Evolutionary conservation across 2,329 filamentous ascomycete species (phyloP).

Genomic region (Pestalotiopsis sp.): DNA sequence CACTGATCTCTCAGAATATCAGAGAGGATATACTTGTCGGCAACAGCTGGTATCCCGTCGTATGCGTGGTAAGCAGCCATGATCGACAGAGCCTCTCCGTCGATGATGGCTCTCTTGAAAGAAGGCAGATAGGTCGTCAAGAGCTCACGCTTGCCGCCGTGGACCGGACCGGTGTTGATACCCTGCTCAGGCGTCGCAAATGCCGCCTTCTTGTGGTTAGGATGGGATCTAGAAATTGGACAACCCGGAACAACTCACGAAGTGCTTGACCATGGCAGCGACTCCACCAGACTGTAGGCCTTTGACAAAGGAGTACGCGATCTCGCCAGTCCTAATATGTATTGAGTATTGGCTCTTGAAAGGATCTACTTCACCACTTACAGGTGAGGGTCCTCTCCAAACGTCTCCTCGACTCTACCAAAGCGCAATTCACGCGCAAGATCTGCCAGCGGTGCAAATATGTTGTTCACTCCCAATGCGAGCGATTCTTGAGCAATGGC

Average conservation of each 20-base stretch:
- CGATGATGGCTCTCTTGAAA: constrained; percentile 73
- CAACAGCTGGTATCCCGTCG: constrained; percentile 70
- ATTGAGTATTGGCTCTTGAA: not conserved
- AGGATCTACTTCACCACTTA: constrained; percentile 25
- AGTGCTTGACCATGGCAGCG: constrained; percentile 76
- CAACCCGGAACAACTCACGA: constrained; percentile 41
- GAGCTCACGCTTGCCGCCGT: constrained; percentile 56
- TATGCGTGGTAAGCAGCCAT: constrained; percentile 80
- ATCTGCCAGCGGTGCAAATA: constrained; percentile 74
- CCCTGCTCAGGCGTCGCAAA: constrained; percentile 73
- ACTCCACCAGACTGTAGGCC: constrained; percentile 68
- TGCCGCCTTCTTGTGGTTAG: constrained; percentile 44
- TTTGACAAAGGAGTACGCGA: constrained; percentile 60
- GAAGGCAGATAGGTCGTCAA: constrained; percentile 59
- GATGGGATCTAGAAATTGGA: not conserved
- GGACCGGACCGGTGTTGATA: constrained; percentile 66
- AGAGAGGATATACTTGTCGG: constrained; percentile 67
- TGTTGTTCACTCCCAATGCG: constrained; percentile 71
- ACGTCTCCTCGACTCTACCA: constrained; percentile 76
- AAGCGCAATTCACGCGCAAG: constrained; percentile 72
- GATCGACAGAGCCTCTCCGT: constrained; percentile 67
- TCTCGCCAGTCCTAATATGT: constrained; percentile 57
- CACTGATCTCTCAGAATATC: constrained; percentile 72
- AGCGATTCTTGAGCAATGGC: constrained; percentile 68
- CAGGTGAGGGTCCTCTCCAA: constrained; percentile 70